Conservation (phyloP, 371 early-diverging fungal species). For the Paraphysoderma sedebokerense region DNA sequence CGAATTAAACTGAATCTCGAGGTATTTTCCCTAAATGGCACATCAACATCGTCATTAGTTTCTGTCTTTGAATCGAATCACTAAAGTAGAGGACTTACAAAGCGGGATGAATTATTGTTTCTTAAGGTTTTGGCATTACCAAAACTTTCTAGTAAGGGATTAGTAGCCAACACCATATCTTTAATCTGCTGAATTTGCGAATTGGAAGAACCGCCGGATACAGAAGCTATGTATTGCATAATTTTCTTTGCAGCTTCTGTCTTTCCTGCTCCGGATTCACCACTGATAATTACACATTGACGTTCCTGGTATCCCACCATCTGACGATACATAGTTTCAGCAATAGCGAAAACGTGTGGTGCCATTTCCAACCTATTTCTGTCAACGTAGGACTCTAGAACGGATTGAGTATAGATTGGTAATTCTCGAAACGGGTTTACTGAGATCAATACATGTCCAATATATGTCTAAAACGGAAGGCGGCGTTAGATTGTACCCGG, state of each 20-base stretch:
- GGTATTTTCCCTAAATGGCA: slow-evolving; percentile 97
- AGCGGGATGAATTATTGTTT: slow-evolving; percentile 98
- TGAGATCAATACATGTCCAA: slow-evolving; percentile 73
- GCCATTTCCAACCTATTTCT: slow-evolving; percentile 74
- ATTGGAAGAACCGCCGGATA: slow-evolving; percentile 57
- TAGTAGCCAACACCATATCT: slow-evolving; percentile 89
- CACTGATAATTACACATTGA: slow-evolving; percentile 94
- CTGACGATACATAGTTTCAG: slow-evolving; percentile 67
- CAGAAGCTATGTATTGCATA: slow-evolving; percentile 95
- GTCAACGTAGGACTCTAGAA: slow-evolving; percentile 51
- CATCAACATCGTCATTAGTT: neutral
- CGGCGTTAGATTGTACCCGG: too few relatives aligned
- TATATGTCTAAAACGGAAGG: too few relatives aligned
- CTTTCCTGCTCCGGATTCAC: slow-evolving; percentile 84
- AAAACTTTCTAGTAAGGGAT: slow-evolving; percentile 96
- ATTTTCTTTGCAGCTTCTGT: slow-evolving; percentile 85
- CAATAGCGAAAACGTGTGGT: slow-evolving; percentile 77
- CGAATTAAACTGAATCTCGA: slow-evolving; percentile 91
- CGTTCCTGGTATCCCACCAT: slow-evolving; percentile 95
- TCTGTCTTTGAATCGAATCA: too few relatives aligned
- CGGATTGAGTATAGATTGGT: slow-evolving; percentile 59
- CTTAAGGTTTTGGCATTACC: slow-evolving; percentile 98
- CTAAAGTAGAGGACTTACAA: too few relatives aligned
- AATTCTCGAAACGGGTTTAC: slow-evolving; percentile 75
- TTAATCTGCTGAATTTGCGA: slow-evolving; percentile 80